Evolutionary conservation across 495 filamentous ascomycete genomes (phyloP), one percentile per base, ranked within the genome.

Genomic region (Penicillium desertorum): DNA sequence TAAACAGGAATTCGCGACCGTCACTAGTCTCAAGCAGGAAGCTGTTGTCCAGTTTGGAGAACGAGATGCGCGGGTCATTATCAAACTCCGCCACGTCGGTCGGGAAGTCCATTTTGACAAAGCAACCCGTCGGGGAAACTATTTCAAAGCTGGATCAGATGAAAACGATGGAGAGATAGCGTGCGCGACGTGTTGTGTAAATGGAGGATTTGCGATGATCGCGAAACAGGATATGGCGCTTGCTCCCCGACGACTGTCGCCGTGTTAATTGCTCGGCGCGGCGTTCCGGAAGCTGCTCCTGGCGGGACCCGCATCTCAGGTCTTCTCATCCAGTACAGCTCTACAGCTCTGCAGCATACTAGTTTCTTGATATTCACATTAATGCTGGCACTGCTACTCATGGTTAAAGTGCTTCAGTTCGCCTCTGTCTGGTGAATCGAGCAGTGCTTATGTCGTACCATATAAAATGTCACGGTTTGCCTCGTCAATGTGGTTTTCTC

Each of bases 11-110:
- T 65, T 97, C 92, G 48, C 83, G 79, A 20, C 90, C 92, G 70
- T 92, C 85, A 16, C 92, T 90, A 25, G 90, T 85, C 53, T 96
- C 92, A 0, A 95, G 82, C 22, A 92, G 83, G 72, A 86, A 92
- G 65, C 89, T 93, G 58, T 85, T 77, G 71, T 92, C 87, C 51
- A 89, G 74, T 64, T 85, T 88, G 4, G 89, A 94, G 74, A 85
- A 96, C 0, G 90, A 92, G 60, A 97, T 88, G 58, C 93, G 89
- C 22, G 87, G 81, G 67, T 98, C 93, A 54, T 76, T 74, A 57
- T 88, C 86, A 69, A 98, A 96, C 27, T 93, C 85, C 57, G 84
- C 77, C 3, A 81, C 81, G 58, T 90, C 81, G 49, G 81, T 84
- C 19, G 90, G 90, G 58, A 94, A 93, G 57, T 6, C 36, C 49